phyloP scores from a whole-genome alignment of 257 asterid species.

The Solanum pimpinellifolium region DNA sequence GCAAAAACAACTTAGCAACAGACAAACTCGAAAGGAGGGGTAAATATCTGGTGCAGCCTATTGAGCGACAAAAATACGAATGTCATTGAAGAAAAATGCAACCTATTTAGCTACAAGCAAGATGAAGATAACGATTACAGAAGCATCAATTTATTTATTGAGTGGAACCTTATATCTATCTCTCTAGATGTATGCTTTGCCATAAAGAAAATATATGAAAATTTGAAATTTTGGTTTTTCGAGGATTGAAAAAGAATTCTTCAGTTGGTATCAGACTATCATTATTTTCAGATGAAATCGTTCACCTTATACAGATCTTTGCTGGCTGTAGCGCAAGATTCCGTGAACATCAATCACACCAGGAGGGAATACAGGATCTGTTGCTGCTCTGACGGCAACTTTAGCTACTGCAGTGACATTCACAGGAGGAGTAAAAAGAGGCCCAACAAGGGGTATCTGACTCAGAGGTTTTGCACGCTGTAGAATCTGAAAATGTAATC shows the following conservation, averaged over 20 bases:
- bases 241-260: background rate
- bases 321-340: conserved; percentile 61
- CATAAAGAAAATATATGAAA: background rate
- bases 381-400: conserved; percentile 83
- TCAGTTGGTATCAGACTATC: background rate
- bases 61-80: background rate
- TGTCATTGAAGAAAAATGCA: background rate
- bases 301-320: conserved; percentile 18
- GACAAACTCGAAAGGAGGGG: too few relatives aligned
- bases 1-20: background rate
- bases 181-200: background rate
- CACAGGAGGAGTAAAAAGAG: conserved; percentile 74
- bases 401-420: conserved; percentile 68
- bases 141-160: background rate
- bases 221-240: background rate
- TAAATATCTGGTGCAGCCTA: background rate
- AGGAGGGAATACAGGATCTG: conserved; percentile 86
- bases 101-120: background rate
- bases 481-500: conserved; percentile 45
- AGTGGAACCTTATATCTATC: background rate
- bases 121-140: background rate
- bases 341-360: conserved; percentile 76
- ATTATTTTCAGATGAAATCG: background rate
- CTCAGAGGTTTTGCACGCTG: conserved; percentile 55
- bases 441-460: conserved; percentile 80